These are phyloP conservation scores for Cylindrodendrum hubeiense DNA, from an alignment of 2,329 filamentous ascomycete genomes.

Conservation along the genomic window DNA sequence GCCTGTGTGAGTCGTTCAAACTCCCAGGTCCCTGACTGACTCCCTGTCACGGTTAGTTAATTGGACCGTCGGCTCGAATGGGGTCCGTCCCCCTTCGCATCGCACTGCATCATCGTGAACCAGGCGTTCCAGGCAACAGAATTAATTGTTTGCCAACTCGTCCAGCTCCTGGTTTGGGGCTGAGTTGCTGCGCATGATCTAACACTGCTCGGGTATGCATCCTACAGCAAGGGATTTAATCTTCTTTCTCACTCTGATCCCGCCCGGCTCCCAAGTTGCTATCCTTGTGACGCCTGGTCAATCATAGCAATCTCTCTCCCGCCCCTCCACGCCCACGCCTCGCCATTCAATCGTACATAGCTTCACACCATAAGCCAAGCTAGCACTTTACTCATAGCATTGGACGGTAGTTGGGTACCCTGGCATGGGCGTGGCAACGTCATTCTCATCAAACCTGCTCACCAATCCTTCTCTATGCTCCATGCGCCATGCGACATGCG, in stretches of 20 bases:
- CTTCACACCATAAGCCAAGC: neutral
- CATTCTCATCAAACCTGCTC: constrained; percentile 1
- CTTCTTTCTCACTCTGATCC: neutral
- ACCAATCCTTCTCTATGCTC: neutral
- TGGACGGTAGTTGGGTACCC: neutral
- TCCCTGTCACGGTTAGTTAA: neutral
- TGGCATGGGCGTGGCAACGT: neutral
- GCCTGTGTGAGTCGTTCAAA: constrained; percentile 14
- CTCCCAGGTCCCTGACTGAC: neutral
- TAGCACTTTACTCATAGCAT: neutral
- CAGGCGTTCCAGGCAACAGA: constrained; percentile 18
- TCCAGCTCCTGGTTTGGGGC: neutral
- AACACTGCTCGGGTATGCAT: neutral
- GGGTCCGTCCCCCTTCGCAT: neutral
- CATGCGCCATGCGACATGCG: no score
- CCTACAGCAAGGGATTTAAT: neutral
- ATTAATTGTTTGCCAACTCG: constrained; percentile 2
- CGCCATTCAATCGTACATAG: neutral
- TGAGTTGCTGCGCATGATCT: neutral
- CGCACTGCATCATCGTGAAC: constrained; percentile 5
- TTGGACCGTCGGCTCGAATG: neutral
- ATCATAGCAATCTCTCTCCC: neutral
- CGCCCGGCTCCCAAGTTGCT: neutral
- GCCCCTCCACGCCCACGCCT: neutral
- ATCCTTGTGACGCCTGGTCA: neutral